These are phyloP conservation scores for Flagelloscypha sp. DNA, from an alignment of 768 basidiomycete species.

Conservation along the genomic window DNA sequence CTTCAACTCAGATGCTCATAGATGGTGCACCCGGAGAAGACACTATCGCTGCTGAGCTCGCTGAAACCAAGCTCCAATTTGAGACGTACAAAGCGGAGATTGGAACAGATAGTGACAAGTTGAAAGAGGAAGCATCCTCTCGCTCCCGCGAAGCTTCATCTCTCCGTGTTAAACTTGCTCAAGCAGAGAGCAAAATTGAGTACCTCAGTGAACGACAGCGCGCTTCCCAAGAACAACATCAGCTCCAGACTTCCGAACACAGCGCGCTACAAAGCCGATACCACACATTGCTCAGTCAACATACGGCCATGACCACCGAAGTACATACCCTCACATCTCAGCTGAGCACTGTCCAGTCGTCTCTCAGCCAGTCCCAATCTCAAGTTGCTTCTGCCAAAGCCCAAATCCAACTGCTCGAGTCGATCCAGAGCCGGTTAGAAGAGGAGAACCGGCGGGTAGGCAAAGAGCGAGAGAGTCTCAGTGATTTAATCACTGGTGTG, in stretches of 20 bases:
- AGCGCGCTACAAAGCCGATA: too few relatives aligned
- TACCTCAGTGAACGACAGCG: constrained; percentile 66
- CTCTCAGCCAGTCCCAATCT: too few relatives aligned
- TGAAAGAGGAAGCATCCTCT: constrained; percentile 60
- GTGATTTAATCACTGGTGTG: constrained; percentile 82
- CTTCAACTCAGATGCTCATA: too few relatives aligned
- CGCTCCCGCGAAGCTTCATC: constrained; percentile 65
- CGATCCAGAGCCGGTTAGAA: constrained; percentile 71
- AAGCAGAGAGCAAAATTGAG: constrained; percentile 76
- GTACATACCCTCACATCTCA: too few relatives aligned
- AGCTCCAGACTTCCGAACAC: constrained; percentile 54
- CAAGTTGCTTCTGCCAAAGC: too few relatives aligned
- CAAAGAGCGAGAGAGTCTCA: constrained; percentile 75
- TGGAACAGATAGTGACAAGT: constrained; percentile 60
- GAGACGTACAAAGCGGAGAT: constrained; percentile 77
- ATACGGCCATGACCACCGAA: too few relatives aligned
- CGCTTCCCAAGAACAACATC: constrained; percentile 62
- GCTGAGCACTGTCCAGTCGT: too few relatives aligned
- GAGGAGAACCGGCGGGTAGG: constrained; percentile 79
- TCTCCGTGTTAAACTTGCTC: constrained; percentile 63
- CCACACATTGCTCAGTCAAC: too few relatives aligned
- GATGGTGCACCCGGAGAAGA: too few relatives aligned
- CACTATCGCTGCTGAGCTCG: constrained; percentile 55
- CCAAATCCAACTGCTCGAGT: too few relatives aligned
- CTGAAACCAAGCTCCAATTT: constrained; percentile 70